Evolutionary conservation across 176 grass and related monocot genomes (phyloP).

Genomic region (Chloris gayana): DNA sequence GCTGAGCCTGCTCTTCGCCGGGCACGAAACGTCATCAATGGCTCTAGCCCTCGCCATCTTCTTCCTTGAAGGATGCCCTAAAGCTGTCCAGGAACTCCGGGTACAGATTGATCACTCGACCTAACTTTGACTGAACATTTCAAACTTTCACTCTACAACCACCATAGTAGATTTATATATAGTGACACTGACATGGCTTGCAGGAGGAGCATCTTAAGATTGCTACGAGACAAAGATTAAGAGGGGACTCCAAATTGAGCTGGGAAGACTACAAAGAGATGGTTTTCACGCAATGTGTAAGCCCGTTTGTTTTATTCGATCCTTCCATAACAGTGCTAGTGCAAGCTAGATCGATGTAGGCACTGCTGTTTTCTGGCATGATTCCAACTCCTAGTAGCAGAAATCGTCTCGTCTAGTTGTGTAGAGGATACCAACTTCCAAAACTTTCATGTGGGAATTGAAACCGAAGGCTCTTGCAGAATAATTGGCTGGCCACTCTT

Average conservation of each 20-base stretch:
- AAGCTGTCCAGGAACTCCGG: constrained; percentile 63
- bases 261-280: constrained; percentile 99
- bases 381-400: constrained; percentile 22
- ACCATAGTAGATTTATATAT: not conserved
- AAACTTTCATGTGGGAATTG: constrained; percentile 37
- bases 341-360: constrained; percentile 32
- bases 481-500: constrained; percentile 43
- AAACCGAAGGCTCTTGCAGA: constrained; percentile 4
- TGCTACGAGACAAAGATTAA: constrained; percentile 52
- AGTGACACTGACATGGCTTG: constrained; percentile 29
- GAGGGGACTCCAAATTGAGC: constrained; percentile 58
- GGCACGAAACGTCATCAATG: constrained; percentile 94
- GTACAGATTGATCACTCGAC: constrained; percentile 36
- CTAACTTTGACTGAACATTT: not conserved
- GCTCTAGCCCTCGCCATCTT: constrained; percentile 84
- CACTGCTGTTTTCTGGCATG: constrained; percentile 35
- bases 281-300: constrained; percentile 98
- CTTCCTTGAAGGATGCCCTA: constrained; percentile 85
- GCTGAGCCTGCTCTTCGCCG: constrained; percentile 88
- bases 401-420: constrained; percentile 33
- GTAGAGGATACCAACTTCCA: constrained; percentile 40
- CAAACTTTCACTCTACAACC: not conserved
- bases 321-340: constrained; percentile 30
- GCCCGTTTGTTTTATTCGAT: constrained; percentile 40
- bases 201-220: constrained; percentile 88